Base-by-base conservation (phyloP, 768 basidiomycete genomes). In the Suillus ampliporus region DNA sequence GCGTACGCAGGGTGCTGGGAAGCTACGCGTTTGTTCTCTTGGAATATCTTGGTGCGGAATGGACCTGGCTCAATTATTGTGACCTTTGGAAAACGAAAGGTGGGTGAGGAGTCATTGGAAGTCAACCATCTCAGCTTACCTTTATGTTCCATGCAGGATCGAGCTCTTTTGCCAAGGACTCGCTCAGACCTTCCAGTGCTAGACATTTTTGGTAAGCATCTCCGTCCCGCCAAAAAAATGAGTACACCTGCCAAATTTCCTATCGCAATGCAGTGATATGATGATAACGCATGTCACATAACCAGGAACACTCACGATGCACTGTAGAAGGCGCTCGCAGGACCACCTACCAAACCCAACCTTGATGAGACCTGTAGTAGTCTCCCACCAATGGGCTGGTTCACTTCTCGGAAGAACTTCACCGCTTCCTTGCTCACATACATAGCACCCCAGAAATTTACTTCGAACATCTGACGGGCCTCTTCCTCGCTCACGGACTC, bases 91-190 rank as follows among this genome's bases (percentile, higher is more conserved):
- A 34, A 23, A 28, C 17, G 7, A 26, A 37, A 13, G 9, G 5
- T 54, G 5, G 28, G n/a, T 15, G n/a, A 43, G 31, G n/a, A 43
- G 31, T 28, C 43, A 3, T 15, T 43, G 11, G 1, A 28, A 19
- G 8, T 13, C 43, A 28, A n/a, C 21, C 1, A 34, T 37, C 7
- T 19, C 35, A 50, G 67, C 46, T 40, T 59, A 79, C 79, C 65
- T 76, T 79, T 68, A 81, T 80, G 60, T 82, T 80, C 80, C 80
- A 82, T 15, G 57, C 68, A 17, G 80, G 79, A 59, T 80, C 77
- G 4, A 80, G 48, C 54, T 82, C 80, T 48, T 66, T 68, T 3
- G 67, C 65, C 7, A 81, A 62, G 1, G 77, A 61, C 60, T 79
- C 77, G 11, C 71, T 77, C 15, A 79, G 50, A 5, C 75, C 78